These are phyloP conservation scores for Punica granatum DNA, from an alignment of 345 rosid species.

Conservation along the genomic window DNA sequence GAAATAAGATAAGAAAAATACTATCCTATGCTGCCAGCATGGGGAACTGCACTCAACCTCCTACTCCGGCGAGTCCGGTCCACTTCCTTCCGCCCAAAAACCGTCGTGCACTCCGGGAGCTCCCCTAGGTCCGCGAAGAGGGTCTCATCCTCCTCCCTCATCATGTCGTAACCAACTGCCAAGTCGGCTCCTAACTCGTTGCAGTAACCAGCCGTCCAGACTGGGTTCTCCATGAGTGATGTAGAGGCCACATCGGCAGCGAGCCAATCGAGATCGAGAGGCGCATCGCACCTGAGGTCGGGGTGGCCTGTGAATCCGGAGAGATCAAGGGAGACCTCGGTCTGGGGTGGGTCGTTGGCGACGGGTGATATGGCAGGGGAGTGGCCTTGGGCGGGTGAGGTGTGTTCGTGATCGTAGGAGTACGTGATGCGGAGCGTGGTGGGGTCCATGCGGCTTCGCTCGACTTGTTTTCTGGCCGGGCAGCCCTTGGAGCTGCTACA, in stretches of 20 bases:
- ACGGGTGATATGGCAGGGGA: background rate
- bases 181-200: slow-evolving; percentile 19
- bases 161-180: slow-evolving; percentile 11
- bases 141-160: slow-evolving; percentile 45
- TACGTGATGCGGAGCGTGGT: slow-evolving; percentile 48
- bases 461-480: slow-evolving; percentile 78
- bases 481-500: slow-evolving; percentile 79
- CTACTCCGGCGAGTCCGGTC: slow-evolving; percentile 28
- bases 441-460: slow-evolving; percentile 66
- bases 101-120: slow-evolving; percentile 64
- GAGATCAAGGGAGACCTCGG: slow-evolving; percentile 1
- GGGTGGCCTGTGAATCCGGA: slow-evolving; percentile 12
- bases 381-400: slow-evolving; percentile 22
- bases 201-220: slow-evolving; percentile 6
- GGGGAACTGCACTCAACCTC: slow-evolving; percentile 22
- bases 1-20: no score
- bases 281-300: slow-evolving; percentile 6
- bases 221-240: slow-evolving; percentile 24
- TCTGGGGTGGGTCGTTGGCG: background rate
- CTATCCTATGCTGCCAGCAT: no score
- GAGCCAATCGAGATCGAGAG: slow-evolving; percentile 51
- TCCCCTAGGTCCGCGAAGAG: slow-evolving; percentile 65
- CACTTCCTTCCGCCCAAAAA: slow-evolving; percentile 31
- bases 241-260: slow-evolving; percentile 42
- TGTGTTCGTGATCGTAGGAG: slow-evolving; percentile 69